Conservation (phyloP, 2,329 filamentous ascomycete genomes). For the Botrytis sinoallii region DNA sequence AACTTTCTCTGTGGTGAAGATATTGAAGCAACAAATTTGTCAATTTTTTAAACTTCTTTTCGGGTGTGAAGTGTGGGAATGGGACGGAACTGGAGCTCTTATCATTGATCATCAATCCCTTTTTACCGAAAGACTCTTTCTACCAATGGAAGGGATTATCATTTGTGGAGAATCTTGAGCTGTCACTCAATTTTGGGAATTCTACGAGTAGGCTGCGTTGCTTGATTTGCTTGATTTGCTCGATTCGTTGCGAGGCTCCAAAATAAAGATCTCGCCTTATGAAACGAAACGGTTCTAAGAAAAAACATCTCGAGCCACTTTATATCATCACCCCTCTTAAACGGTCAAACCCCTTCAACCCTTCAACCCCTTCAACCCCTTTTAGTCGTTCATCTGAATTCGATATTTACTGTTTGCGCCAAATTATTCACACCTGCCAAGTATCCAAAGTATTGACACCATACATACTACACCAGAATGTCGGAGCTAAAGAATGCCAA, state of each 20-base stretch:
- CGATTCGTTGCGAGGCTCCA: background rate
- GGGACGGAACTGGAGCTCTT: background rate
- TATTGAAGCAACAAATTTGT: background rate
- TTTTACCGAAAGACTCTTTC: background rate
- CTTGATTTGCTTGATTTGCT: background rate
- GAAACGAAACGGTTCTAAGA: background rate
- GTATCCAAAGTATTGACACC: background rate
- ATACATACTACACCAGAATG: background rate
- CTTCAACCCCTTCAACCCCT: background rate
- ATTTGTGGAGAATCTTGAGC: background rate
- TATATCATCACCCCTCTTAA: background rate
- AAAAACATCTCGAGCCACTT: background rate
- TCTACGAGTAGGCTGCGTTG: background rate
- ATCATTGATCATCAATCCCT: background rate
- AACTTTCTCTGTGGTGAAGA: background rate
- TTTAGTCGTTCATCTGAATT: background rate
- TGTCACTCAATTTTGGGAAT: background rate
- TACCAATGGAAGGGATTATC: background rate
- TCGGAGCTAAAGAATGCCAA: constrained; percentile 5
- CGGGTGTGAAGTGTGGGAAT: background rate
- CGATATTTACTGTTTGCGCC: background rate
- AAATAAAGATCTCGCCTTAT: constrained; percentile 1
- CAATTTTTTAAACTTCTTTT: background rate
- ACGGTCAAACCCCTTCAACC: background rate
- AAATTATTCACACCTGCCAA: background rate